Base-by-base conservation (phyloP, 2,329 filamentous ascomycete species). In the Penicillium expansum region DNA sequence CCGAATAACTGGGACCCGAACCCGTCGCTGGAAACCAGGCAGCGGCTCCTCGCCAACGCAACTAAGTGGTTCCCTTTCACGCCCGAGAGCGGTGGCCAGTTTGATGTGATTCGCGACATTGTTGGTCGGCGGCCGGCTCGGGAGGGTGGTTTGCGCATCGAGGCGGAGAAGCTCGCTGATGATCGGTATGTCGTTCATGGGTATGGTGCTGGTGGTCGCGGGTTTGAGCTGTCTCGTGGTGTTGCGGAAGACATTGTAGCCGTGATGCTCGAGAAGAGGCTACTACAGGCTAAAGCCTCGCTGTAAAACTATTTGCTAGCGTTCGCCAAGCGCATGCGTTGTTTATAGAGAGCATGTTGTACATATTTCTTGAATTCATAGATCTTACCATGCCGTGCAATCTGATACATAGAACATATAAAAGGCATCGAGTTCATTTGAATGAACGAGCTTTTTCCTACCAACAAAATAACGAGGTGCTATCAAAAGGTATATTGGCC, bases 151-250 rank as follows among this genome's bases (percentile, higher is more conserved):
- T 61, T 85, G 74, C 74, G 83, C 14, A 73, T 86, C 16, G 82
- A 85, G 65, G 70, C 71, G n/a, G 82, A 85, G 66, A 66, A 68
- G 8, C 52, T 76, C 2, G 55, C 47, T 3, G 63, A 63, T n/a
- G 66, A 60, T 5, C 61, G 58, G 30, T 62, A 56, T 2, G 59
- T 77, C 13, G 74, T 85, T 4, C 83, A 86, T 69, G 83, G 81
- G 0, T 87, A 87, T 65, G 84, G 84, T 0, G 78, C 83, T 20
- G 84, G 83, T 4, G 84, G 84, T 4, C 76, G 84, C n/a, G 84
- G 84, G 0, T 86, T 79, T 62, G 84, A 87, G 70, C 61, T 86
- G 8, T 85, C 83, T 16, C 84, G 83, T 82, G 84, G 84, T 0
- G 77, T 86, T 6, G 84, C 83, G 0, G 76, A 77, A 45, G 80